Evolutionary conservation across 2,329 filamentous ascomycete genomes (phyloP).

Genomic region (Xylaria sp.): DNA sequence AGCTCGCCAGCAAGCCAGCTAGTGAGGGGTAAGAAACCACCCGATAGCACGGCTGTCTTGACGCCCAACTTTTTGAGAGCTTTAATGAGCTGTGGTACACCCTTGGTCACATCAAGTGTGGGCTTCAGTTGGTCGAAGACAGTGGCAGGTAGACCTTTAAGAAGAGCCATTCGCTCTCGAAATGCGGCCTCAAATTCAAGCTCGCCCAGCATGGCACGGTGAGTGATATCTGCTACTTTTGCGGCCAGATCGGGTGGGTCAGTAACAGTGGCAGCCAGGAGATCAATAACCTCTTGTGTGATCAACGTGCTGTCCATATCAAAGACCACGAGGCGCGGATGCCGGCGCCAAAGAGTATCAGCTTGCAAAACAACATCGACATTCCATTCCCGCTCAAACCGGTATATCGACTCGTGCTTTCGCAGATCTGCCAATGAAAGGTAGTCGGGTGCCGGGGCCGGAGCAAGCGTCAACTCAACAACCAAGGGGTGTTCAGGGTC

Average conservation of each 20-base stretch:
- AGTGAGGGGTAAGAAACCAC: slow-evolving; percentile 90
- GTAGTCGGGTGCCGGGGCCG: slow-evolving; percentile 70
- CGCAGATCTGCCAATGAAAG: slow-evolving; percentile 75
- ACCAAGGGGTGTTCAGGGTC: slow-evolving; percentile 68
- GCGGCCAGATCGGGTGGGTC: slow-evolving; percentile 78
- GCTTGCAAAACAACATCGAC: slow-evolving; percentile 83
- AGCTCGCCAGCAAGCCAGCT: slow-evolving; percentile 84
- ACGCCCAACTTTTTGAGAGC: slow-evolving; percentile 82
- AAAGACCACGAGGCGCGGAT: slow-evolving; percentile 91
- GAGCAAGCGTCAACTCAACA: slow-evolving; percentile 73
- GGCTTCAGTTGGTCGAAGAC: slow-evolving; percentile 83
- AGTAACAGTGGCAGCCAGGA: slow-evolving; percentile 83
- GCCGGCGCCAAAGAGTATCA: slow-evolving; percentile 77
- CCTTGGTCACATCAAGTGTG: slow-evolving; percentile 82
- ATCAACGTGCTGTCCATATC: slow-evolving; percentile 99
- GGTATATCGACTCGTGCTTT: slow-evolving; percentile 83
- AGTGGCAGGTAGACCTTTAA: slow-evolving; percentile 81
- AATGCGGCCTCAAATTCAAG: slow-evolving; percentile 90
- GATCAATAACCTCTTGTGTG: slow-evolving; percentile 96
- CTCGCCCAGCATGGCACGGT: slow-evolving; percentile 94
- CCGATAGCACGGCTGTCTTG: slow-evolving; percentile 90
- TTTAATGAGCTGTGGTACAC: slow-evolving; percentile 78
- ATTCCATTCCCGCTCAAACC: slow-evolving; percentile 90
- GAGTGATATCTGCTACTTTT: slow-evolving; percentile 88
- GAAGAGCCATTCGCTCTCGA: slow-evolving; percentile 79